Evolutionary conservation across 2,329 filamentous ascomycete species (phyloP), one percentile per base, ranked within the genome.

Genomic region (Xylaria polymorpha): DNA sequence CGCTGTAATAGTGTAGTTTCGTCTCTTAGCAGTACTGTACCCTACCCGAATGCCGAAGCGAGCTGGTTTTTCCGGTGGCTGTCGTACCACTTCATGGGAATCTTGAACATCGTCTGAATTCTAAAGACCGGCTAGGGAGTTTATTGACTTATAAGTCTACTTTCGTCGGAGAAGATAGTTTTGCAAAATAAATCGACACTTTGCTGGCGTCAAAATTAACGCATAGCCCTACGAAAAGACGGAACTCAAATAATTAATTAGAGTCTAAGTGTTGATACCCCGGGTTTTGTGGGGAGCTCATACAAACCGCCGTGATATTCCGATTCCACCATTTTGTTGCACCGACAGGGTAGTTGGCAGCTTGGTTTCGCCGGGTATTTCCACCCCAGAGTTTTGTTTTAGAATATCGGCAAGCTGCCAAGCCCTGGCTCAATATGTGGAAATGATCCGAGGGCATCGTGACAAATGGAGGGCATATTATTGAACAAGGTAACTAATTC

Each of bases 21-120:
- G 20, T 58, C 15, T n/a, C 39, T 39, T 55, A 62, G 56, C 20
- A 48, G 15, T 43, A 29, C 37, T 43, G 18, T 58, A 22, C 15
- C 67, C 53, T 58, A 22, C 15, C 67, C 53, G 67, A 59, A 66
- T 22, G 37, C 62, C 51, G 62, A 64, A 64, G 22, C 22, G 20
- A 51, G 43, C 46, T 46, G 57, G 18, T n/a, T 25, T 39, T 35
- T 59, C 61, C 61, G 22, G 29, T 20, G 39, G 35, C 29, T 65
- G 58, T 57, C 37, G 61, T 61, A 51, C 32, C 50, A 22, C 22
- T 56, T 56, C 14, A n/a, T 20, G 51, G 39, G 35, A 53, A 58
- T 58, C 53, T 39, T 32, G 25, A 39, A 8, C 7, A 12, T 37
- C 35, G 7, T 8, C 7, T 6, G 35, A 37, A 37, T 37, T 12